Conservation (phyloP, 1,139 yeast species). For the Debaryomyces sp. region DNA sequence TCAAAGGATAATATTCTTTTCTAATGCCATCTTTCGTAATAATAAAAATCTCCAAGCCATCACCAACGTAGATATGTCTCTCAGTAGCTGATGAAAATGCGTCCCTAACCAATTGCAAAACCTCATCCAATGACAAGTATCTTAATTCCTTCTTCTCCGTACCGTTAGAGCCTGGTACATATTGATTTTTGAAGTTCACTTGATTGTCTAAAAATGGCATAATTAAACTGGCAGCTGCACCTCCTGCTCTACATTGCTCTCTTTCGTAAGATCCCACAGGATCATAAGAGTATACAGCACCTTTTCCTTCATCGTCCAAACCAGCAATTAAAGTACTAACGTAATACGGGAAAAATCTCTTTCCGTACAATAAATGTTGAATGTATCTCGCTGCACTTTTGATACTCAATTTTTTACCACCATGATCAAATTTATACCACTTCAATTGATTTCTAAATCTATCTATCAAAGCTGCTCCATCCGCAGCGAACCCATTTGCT, state of each 20-base stretch:
- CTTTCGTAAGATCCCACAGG: constrained; percentile 98
- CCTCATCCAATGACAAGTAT: constrained; percentile 79
- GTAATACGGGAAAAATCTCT: constrained; percentile 95
- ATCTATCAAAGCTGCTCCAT: constrained; percentile 82
- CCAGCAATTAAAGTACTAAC: constrained; percentile 96
- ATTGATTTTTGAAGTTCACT: constrained; percentile 92
- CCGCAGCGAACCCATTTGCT: constrained; percentile 97
- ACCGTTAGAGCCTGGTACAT: constrained; percentile 75
- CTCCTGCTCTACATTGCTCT: constrained; percentile 97
- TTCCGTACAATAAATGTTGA: constrained; percentile 88
- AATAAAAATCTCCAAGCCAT: constrained; percentile 85
- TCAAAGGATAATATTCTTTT: constrained; percentile 80
- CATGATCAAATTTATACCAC: constrained; percentile 93
- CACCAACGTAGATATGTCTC: constrained; percentile 98
- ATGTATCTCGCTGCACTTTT: constrained; percentile 86
- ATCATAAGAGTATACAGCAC: constrained; percentile 94
- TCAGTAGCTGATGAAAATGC: constrained; percentile 97
- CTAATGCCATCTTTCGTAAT: constrained; percentile 93
- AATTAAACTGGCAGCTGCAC: constrained; percentile 93
- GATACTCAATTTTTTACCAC: constrained; percentile 66
- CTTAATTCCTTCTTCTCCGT: constrained; percentile 60
- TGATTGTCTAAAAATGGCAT: constrained; percentile 98
- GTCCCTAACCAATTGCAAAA: constrained; percentile 82
- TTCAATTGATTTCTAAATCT: constrained; percentile 76
- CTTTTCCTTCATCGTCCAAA: constrained; percentile 90